Evolutionary conservation across 2,329 filamentous ascomycete species (phyloP), one percentile per base, ranked within the genome.

Genomic region (Arthrobotrys megalospora): DNA sequence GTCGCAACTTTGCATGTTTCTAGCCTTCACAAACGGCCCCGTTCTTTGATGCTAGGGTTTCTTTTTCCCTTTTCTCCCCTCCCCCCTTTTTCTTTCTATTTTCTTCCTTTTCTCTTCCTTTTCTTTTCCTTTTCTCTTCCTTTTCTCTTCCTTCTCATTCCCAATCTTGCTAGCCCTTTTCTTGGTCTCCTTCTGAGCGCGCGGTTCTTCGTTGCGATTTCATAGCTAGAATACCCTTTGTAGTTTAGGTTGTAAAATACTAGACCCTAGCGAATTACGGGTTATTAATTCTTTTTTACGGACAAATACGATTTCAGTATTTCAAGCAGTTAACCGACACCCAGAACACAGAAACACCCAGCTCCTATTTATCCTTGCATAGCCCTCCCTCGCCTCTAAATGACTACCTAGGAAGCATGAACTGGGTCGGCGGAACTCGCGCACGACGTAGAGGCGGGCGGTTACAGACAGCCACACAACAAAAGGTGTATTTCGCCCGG

Each of bases 1-100:
- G 96, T 89, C 97, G 92, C 82, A 94, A 92, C 81, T 88, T 99
- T 85, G 98, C 97, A 87, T 99, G 96, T 89, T 99, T 99, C 88
- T 97, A 93, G 41, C 16, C 21, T n/a, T 6, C 16, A 6, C 5
- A 11, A 28, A 43, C 6, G 5, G 12, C 11, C 10, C 24, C 16
- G 0, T 3, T 16, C 16, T 3, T 16, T 16, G 12, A 28, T 12
- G n/a, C 5, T 3, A 52, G 43, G 43, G 1, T 6, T 7, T 3
- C 16, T 19, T 21, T 48, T 48, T 16, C n/a, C 32, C 34, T 19
- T 19, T 38, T 7, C 28, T n/a, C 28, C 21, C 3, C 10, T 38
- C 12, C 10, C 6, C 16, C 12, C 43, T 16, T 19, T 47, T 47
- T n/a, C 41, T 52, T 52, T 38, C 32, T 55, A 4, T 36, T 16